These are phyloP conservation scores for Candida nemodendra DNA, from an alignment of 805 yeast species.

Conservation along the genomic window DNA sequence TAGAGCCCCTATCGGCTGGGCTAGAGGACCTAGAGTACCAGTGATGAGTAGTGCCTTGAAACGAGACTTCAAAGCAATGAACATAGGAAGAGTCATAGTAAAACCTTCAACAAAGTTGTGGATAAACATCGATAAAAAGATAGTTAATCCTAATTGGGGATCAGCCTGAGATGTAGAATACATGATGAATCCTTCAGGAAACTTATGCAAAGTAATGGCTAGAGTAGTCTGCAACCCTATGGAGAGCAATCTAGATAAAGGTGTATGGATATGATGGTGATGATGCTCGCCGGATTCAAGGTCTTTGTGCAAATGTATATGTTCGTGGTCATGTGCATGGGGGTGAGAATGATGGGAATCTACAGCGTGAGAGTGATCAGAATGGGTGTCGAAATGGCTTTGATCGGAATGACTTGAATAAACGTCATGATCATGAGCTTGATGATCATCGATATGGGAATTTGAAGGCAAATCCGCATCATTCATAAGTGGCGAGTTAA, in stretches of 20 bases:
- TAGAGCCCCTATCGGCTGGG: constrained; percentile 89
- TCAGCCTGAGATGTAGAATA: constrained; percentile 72
- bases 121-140: constrained; percentile 79
- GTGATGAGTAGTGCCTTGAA: constrained; percentile 62
- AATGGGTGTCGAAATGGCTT: background rate
- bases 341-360: background rate
- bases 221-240: constrained; percentile 89
- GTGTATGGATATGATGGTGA: constrained; percentile 79
- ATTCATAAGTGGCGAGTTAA: constrained; percentile 32
- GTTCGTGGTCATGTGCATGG: constrained; percentile 9
- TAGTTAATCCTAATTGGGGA: constrained; percentile 69
- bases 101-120: constrained; percentile 96
- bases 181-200: constrained; percentile 93
- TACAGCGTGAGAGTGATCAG: background rate
- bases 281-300: constrained; percentile 40
- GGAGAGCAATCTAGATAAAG: constrained; percentile 72
- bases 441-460: no score
- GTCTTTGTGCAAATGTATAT: constrained; percentile 15
- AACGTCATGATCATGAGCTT: background rate
- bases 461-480: constrained; percentile 7
- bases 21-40: constrained; percentile 70
- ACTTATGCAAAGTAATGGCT: constrained; percentile 84
- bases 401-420: background rate
- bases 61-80: constrained; percentile 66
- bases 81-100: constrained; percentile 87